Evolutionary conservation across 176 grass and related monocot species (phyloP).

Genomic region (Carex pumila): DNA sequence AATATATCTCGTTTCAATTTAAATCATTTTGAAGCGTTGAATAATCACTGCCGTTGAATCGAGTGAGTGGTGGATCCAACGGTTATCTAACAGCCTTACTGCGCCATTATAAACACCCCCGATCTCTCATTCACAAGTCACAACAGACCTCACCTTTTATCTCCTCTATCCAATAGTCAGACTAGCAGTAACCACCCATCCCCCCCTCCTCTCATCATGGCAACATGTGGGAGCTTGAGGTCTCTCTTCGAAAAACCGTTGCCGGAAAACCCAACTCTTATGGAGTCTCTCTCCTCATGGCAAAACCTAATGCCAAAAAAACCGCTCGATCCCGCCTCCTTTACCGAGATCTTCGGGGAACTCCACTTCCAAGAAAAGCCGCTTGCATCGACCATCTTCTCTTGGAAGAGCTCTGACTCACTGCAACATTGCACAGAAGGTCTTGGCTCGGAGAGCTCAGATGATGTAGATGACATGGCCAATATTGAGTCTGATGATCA

Average conservation of each 20-base stretch:
- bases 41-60: not conserved
- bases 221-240: conserved; percentile 53
- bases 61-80: not conserved
- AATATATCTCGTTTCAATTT: too few species aligned
- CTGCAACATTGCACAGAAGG: conserved; percentile 75
- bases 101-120: conserved; percentile 3
- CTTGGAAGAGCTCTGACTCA: conserved; percentile 33
- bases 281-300: conserved; percentile 77
- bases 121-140: not conserved
- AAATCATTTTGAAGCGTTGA: not conserved
- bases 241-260: conserved; percentile 86
- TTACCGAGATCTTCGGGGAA: conserved; percentile 97
- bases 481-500: conserved; percentile 23
- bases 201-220: conserved; percentile 33
- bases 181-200: not conserved
- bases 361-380: conserved; percentile 77
- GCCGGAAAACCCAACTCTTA: conserved; percentile 80
- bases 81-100: not conserved
- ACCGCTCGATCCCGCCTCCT: conserved; percentile 42
- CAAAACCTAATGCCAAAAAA: conserved; percentile 42
- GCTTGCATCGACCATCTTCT: conserved; percentile 32
- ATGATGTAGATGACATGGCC: conserved; percentile 56
- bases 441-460: conserved; percentile 73
- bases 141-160: not conserved
- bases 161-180: not conserved